These are phyloP conservation scores for Beauveria asiatica DNA, from an alignment of 2,329 filamentous ascomycete species.

Conservation along the genomic window DNA sequence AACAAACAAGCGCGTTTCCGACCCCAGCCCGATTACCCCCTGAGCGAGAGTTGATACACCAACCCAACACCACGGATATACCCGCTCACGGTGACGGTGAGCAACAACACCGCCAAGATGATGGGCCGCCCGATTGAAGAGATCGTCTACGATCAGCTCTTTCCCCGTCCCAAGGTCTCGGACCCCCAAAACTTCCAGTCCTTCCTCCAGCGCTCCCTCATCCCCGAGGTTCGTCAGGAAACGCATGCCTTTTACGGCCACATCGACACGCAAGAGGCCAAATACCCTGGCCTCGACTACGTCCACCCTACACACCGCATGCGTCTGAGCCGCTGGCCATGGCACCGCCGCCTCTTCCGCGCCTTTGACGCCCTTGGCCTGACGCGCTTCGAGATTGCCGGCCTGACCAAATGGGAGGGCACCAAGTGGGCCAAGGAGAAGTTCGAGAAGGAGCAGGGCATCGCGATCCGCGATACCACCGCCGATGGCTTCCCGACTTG, in stretches of 20 bases:
- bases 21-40: neutral
- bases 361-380: constrained; percentile 64
- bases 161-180: constrained; percentile 55
- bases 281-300: constrained; percentile 77
- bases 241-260: constrained; percentile 72
- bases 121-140: constrained; percentile 62
- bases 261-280: constrained; percentile 69
- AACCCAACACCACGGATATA: neutral
- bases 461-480: constrained; percentile 62
- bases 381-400: constrained; percentile 60
- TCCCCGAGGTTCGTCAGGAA: constrained; percentile 71
- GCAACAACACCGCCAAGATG: constrained; percentile 40
- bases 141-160: constrained; percentile 67
- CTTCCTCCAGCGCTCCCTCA: constrained; percentile 61
- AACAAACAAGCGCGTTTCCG: neutral
- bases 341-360: constrained; percentile 68
- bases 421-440: constrained; percentile 76
- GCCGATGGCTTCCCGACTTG: constrained; percentile 58
- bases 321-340: constrained; percentile 67
- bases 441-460: constrained; percentile 66
- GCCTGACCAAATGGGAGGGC: constrained; percentile 73
- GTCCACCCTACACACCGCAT: constrained; percentile 63
- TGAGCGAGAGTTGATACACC: too few relatives aligned
- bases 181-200: constrained; percentile 65
- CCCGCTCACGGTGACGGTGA: neutral